A percentile compares a stretch with the other conserved stretches of the same genome.
These are phyloP conservation scores for Rhododendron griersonianum DNA, from an alignment of 148 eudicot species.

Conservation along the genomic window DNA sequence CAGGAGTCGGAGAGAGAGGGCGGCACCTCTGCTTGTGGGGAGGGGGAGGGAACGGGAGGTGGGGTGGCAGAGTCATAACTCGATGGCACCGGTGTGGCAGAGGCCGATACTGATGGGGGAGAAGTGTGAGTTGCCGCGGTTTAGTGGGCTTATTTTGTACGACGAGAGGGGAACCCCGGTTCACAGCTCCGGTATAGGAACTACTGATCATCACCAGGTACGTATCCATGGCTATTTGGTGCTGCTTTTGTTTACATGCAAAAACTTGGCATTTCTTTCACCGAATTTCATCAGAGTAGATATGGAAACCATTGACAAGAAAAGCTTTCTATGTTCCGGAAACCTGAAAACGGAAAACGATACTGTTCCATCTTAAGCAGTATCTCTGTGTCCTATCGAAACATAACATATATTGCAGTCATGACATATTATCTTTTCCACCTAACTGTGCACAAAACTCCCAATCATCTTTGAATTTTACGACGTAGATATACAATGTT, in stretches of 20 bases:
- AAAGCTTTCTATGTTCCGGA: too few species aligned
- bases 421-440: too few species aligned
- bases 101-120: slow-evolving; percentile 87
- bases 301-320: too few species aligned
- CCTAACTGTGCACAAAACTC: too few species aligned
- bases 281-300: too few species aligned
- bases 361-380: too few species aligned
- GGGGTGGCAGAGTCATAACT: slow-evolving; percentile 33
- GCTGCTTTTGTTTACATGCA: not conserved
- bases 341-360: too few species aligned
- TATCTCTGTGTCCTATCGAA: too few species aligned
- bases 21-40: slow-evolving; percentile 22
- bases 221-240: not conserved
- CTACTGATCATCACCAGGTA: slow-evolving; percentile 18
- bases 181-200: slow-evolving; percentile 13
- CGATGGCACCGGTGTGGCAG: slow-evolving; percentile 65
- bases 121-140: slow-evolving; percentile 71
- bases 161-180: slow-evolving; percentile 67
- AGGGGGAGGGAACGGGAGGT: slow-evolving; percentile 17
- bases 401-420: too few species aligned
- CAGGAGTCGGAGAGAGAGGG: slow-evolving; percentile 26
- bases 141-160: slow-evolving; percentile 78
- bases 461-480: not conserved
- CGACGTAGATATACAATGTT: not conserved
- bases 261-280: too few species aligned